Evolutionary conservation across 768 basidiomycete species (phyloP), one percentile per base, ranked within the genome.

Genomic region (Amanita rimosa): DNA sequence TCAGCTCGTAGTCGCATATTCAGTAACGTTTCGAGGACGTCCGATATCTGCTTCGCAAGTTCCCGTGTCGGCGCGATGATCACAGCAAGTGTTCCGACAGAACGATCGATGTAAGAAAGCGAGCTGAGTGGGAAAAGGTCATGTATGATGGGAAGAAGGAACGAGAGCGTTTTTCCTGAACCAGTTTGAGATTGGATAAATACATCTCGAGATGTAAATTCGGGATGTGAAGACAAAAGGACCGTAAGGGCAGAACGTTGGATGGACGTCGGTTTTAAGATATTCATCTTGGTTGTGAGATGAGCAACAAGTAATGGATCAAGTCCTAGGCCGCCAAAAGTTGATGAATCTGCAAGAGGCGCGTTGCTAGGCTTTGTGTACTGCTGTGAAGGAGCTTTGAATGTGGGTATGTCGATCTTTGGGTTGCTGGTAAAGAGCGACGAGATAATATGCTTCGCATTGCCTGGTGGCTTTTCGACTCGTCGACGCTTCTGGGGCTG

Each of bases 141-240:
- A 53, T 97, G 90, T 38, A 98, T 77, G 63, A 98, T 91, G 22
- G 95, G 95, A 9, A 98, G 78, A 19, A 98, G 77, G 69, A 88
- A 98, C 3, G 93, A 78, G 19, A 97, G 68, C 0, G 94, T 97
- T 67, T 97, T 98, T 60, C 95, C 95, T 0, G 94, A 97, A 48
- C 95, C 95, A 7, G 95, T 97, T 62, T 97, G 93, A 10, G 92
- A 89, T 64, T 96, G 94, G 49, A 97, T 88, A 64, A 96, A 94
- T 11, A 87, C 78, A 64, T 95, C 92, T 51, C 85, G 72, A 43
- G 68, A 67, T 42, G 56, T 53, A 52, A 64, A 67, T 22, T 64
- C 55, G 0, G 71, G 62, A 6, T 60, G 51, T 6, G 64, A 57
- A 34, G 62, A 65, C 21, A 71, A 61, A 45, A 67, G 66, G 29